Evolutionary conservation across 2,329 filamentous ascomycete genomes (phyloP).

Genomic region (Sclerotinia glacialis): DNA sequence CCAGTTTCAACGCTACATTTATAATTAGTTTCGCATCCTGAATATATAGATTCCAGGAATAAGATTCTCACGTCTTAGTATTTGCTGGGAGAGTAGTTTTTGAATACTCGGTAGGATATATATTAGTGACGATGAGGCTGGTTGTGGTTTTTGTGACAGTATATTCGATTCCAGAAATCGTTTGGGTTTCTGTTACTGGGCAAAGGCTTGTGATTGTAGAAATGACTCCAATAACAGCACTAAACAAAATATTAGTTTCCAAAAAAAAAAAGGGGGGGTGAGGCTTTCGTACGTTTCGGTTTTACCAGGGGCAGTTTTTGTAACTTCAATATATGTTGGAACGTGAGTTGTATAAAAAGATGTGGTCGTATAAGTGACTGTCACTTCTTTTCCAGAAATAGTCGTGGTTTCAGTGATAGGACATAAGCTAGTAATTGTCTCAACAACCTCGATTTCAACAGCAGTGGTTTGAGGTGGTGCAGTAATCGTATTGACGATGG

Average conservation of each 20-base stretch:
- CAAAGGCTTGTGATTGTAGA: constrained; percentile 42
- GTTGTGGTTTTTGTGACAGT: constrained; percentile 34
- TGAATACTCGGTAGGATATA: constrained; percentile 22
- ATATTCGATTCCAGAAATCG: constrained; percentile 43
- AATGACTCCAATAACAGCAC: constrained; percentile 12
- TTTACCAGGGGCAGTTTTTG: neutral
- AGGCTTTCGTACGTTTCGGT: no score
- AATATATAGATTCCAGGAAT: neutral
- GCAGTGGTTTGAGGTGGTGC: neutral
- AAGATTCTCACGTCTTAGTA: constrained; percentile 25
- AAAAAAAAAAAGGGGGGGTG: no score
- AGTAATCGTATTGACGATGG: constrained; percentile 20
- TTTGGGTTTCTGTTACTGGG: constrained; percentile 49
- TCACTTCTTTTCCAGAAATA: constrained; percentile 17
- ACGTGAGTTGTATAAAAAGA: constrained; percentile 1
- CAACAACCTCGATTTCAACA: neutral
- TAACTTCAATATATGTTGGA: constrained; percentile 9
- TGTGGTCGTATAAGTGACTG: constrained; percentile 16
- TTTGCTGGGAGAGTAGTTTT: constrained; percentile 10
- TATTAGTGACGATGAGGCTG: constrained; percentile 31
- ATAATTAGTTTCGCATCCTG: neutral
- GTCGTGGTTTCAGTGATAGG: constrained; percentile 36
- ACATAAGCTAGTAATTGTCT: constrained; percentile 34
- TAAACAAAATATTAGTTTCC: constrained; percentile 2
- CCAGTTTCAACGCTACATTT: constrained; percentile 22